Evolutionary conservation across 345 rosid genomes (phyloP), one percentile per base, ranked within the genome.

Genomic region (Populus simonii): DNA sequence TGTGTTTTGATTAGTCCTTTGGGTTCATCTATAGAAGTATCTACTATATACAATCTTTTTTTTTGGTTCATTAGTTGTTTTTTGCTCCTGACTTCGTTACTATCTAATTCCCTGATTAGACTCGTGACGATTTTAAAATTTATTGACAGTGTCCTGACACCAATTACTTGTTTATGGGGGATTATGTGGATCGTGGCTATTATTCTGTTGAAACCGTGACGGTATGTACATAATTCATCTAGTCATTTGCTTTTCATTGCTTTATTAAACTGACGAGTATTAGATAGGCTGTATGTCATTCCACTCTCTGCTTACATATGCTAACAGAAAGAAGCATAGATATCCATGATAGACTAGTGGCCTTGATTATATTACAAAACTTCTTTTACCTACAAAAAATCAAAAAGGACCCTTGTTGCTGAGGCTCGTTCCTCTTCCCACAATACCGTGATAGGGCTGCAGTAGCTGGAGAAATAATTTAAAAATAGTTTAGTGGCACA

Each of bases 141-240:
- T 45, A 72, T 73, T 36, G 67, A 53, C 83, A 94, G 98, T 94
- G 97, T 80, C 98, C 98, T 53, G 98, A 94, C 79, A 92, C 97
- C 75, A 94, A 91, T 85, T 94, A 94, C 86, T 85, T 94, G 80
- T 94, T 94, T 79, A 94, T 94, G 98, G 97, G 99, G 82, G 98
- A 95, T 80, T 93, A 95, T 77, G 99, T 95, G 51, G 97, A 95
- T 73, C 97, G 97, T 80, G 98, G 98, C 41, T 95, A 95, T 84
- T 95, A 95, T 81, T 95, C 99, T 51, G 96, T 95, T 71, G 99
- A 95, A 85, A 95, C 99, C 80, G 98, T 95, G 45, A 89, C 99
- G 78, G 99, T 94, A 86, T 55, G 91, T 83, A 66, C 39, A 53
- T 20, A 53, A 59, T 20, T n/a, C 23, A 33, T 63, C 15, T 23